Percentiles rank a stretch among this genome's conserved stretches.
Evolutionary conservation across 768 basidiomycete genomes (phyloP).

Genomic region (Tylopilus plumbeoviolaceoides): DNA sequence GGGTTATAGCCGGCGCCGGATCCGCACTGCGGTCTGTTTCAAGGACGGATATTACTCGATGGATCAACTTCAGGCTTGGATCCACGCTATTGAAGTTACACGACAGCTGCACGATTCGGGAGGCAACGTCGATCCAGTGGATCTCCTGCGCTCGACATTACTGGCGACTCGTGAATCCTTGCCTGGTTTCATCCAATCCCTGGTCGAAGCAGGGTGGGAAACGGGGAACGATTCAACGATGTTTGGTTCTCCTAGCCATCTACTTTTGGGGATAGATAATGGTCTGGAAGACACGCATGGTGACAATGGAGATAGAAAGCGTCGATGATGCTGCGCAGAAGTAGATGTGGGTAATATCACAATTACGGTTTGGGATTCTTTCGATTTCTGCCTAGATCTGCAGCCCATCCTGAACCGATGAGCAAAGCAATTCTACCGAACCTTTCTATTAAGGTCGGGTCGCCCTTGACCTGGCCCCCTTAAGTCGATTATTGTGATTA

Average conservation of each 20-base stretch:
- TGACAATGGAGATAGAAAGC: constrained; percentile 15
- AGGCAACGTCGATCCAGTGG: background rate
- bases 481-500: too few species aligned
- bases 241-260: constrained; percentile 24
- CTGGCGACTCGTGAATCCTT: constrained; percentile 9
- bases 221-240: constrained; percentile 29
- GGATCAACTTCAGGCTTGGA: constrained; percentile 59
- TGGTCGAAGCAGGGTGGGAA: constrained; percentile 37
- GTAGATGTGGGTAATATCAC: background rate
- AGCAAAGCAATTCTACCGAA: background rate
- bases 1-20: background rate
- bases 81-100: constrained; percentile 22
- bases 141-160: constrained; percentile 12
- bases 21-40: constrained; percentile 42
- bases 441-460: too few species aligned
- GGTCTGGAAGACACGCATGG: background rate
- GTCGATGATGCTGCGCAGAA: constrained; percentile 10
- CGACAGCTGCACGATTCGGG: constrained; percentile 1
- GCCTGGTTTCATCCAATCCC: constrained; percentile 17
- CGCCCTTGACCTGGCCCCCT: too few species aligned
- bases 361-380: background rate
- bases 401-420: background rate
- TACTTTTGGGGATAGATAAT: constrained; percentile 18
- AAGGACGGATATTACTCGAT: constrained; percentile 44
- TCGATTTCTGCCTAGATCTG: background rate